Conservation (phyloP, 208 protist genomes). For the Crithidia brevicula region DNA sequence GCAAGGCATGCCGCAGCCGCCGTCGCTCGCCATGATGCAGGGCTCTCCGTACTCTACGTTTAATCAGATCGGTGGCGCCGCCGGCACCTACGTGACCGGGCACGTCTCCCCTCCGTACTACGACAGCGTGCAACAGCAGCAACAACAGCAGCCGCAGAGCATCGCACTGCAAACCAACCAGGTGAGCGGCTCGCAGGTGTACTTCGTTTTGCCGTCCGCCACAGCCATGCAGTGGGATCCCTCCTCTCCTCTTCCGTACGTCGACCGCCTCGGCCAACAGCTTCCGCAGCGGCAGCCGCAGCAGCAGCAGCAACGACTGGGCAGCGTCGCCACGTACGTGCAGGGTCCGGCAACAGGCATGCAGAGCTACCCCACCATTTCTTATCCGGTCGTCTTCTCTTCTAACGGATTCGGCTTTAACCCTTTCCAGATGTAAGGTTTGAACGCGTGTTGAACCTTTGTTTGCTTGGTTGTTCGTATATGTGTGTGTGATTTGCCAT, state of each 20-base stretch:
- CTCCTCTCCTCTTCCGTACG: too few species aligned
- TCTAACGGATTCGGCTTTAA: not conserved
- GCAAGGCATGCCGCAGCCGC: not conserved
- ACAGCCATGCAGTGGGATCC: slow-evolving; percentile 9
- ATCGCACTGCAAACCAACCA: not conserved
- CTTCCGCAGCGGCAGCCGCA: not conserved
- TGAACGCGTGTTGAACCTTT: not conserved
- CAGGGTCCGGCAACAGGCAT: slow-evolving; percentile 1
- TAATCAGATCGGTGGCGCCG: not conserved
- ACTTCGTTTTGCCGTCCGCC: slow-evolving; percentile 8
- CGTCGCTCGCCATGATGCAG: not conserved
- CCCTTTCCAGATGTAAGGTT: slow-evolving; percentile 2
- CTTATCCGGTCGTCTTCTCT: slow-evolving; percentile 17
- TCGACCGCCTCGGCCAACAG: not conserved
- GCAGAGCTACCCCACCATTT: slow-evolving; percentile 15
- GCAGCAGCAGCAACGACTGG: not conserved
- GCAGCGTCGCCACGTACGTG: slow-evolving; percentile 4
- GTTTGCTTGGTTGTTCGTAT: not conserved
- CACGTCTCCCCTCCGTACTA: not conserved
- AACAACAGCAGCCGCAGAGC: slow-evolving; percentile 5
- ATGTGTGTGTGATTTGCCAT: too few species aligned
- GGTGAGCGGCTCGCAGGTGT: slow-evolving; percentile 1
- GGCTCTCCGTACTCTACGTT: not conserved
- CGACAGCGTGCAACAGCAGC: not conserved
- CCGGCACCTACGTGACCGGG: slow-evolving; percentile 4